Percentiles rank a stretch among this genome's conserved stretches.
These are phyloP conservation scores for Scedosporium dehoogii DNA, from an alignment of 2,329 filamentous ascomycete genomes.

Conservation along the genomic window DNA sequence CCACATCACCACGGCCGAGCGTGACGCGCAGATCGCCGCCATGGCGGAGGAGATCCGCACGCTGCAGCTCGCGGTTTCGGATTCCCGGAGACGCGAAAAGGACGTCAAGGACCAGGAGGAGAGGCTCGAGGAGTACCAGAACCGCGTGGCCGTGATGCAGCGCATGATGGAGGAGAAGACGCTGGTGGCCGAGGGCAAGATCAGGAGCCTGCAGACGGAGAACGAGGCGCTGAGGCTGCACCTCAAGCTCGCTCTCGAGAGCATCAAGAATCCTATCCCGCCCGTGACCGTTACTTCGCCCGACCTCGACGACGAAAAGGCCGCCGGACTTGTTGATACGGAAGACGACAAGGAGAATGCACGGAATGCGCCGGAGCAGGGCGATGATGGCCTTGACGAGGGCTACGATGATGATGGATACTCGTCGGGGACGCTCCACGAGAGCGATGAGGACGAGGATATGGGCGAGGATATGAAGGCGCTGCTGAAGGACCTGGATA, in stretches of 20 bases:
- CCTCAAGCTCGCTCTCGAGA: conserved; percentile 74
- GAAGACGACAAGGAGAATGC: conserved; percentile 24
- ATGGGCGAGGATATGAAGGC: conserved; percentile 80
- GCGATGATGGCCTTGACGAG: conserved; percentile 37
- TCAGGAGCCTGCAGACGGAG: conserved; percentile 77
- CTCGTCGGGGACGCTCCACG: conserved; percentile 29
- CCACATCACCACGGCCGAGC: conserved; percentile 80
- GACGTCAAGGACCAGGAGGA: conserved; percentile 71
- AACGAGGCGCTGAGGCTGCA: conserved; percentile 85
- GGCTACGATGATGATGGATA: conserved; percentile 53
- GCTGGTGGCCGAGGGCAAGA: conserved; percentile 87
- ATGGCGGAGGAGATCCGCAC: conserved; percentile 92
- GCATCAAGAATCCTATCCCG: conserved; percentile 86
- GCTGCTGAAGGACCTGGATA: conserved; percentile 65
- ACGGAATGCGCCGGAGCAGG: conserved; percentile 19
- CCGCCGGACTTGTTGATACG: conserved; percentile 15
- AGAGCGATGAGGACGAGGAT: conserved; percentile 42
- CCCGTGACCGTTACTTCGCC: conserved; percentile 30
- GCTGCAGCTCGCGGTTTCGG: conserved; percentile 66
- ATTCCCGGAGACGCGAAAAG: conserved; percentile 59
- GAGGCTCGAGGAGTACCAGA: conserved; percentile 88
- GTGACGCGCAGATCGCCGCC: conserved; percentile 84
- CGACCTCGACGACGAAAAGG: conserved; percentile 12
- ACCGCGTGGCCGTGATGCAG: conserved; percentile 81
- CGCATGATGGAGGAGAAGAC: conserved; percentile 91